phyloP scores from a whole-genome alignment of 768 basidiomycete genomes.

The Suillus variegatus region DNA sequence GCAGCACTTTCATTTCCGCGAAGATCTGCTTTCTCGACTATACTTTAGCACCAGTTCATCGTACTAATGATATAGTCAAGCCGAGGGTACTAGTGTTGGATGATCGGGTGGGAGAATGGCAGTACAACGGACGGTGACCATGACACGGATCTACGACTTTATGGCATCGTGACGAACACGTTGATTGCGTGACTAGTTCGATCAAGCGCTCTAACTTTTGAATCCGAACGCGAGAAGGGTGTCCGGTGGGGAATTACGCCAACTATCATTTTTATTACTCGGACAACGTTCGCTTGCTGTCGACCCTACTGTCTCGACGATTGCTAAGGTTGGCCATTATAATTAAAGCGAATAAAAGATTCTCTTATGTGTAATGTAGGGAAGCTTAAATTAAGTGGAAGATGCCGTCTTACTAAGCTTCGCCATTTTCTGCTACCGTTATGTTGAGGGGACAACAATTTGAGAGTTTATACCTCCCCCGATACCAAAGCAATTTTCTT shows the following conservation, averaged over 20 bases:
- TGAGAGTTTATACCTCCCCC: slow-evolving; percentile 1
- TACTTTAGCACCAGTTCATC: not conserved
- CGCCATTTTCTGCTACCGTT: slow-evolving; percentile 13
- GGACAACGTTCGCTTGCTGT: not conserved
- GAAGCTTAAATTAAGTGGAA: slow-evolving; percentile 20
- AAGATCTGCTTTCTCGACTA: not conserved
- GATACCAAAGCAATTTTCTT: slow-evolving; percentile 12
- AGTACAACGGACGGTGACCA: not conserved
- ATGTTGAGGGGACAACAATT: slow-evolving; percentile 20
- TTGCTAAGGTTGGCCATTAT: not conserved
- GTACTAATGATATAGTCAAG: not conserved
- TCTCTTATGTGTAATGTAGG: not conserved
- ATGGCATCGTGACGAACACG: not conserved
- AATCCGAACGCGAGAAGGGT: not conserved
- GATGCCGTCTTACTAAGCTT: slow-evolving; percentile 34
- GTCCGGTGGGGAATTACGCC: not conserved
- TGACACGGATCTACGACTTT: slow-evolving; percentile 1
- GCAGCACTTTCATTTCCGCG: not conserved
- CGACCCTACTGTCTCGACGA: not conserved
- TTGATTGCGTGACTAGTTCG: not conserved
- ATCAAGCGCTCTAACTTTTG: not conserved
- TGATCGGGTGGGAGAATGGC: not conserved
- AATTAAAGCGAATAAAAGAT: not conserved
- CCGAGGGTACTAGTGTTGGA: not conserved
- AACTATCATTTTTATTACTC: not conserved